Evolutionary conservation across 2,329 filamentous ascomycete genomes (phyloP), one percentile per base, ranked within the genome.

Genomic region (Davidsoniella australis): DNA sequence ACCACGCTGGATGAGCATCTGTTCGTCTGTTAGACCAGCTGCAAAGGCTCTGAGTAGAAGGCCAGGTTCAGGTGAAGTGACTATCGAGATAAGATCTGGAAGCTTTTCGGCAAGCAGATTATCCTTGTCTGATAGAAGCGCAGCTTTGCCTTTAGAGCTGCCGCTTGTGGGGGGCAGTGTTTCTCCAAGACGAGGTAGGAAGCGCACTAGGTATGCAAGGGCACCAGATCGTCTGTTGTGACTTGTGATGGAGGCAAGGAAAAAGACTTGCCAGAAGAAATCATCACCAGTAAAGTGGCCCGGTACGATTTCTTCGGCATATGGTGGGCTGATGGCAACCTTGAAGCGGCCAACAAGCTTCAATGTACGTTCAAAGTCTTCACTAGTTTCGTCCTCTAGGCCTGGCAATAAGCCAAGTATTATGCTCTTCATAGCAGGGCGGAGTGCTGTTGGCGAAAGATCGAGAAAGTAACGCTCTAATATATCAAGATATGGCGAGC

Each of bases 211-310:
- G 62, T 93, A 98, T 29, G 88, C 87, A 52, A 98, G 69, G 38
- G 87, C 87, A 23, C 91, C 91, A 55, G 85, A 79, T 49, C 91
- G 78, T 53, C 89, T 75, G 53, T 80, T 87, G 40, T 85, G 76
- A 58, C 88, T 89, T 1, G 91, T 95, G 53, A 98, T 91, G 16
- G 85, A 82, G 8, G 89, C 86, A 16, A 98, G 68, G 59, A 98
- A 96, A 60, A 98, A 82, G 62, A 87, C 95, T 66, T 98, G 91
- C 91, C 91, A 98, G 62, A 96, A 98, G 63, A 91, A 95, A 55
- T 85, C 84, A 56, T 88, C 85, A 8, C 79, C 78, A 7, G 72
- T 72, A 42, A 68, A 75, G 62, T 75, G 76, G 37, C 64, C 70
- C 49, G 62, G 63, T 29, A 65, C 75, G 55, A 69, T 70, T 48